Evolutionary conservation across 2,329 filamentous ascomycete genomes (phyloP), one percentile per base, ranked within the genome.

Genomic region (Colletotrichum costaricense): DNA sequence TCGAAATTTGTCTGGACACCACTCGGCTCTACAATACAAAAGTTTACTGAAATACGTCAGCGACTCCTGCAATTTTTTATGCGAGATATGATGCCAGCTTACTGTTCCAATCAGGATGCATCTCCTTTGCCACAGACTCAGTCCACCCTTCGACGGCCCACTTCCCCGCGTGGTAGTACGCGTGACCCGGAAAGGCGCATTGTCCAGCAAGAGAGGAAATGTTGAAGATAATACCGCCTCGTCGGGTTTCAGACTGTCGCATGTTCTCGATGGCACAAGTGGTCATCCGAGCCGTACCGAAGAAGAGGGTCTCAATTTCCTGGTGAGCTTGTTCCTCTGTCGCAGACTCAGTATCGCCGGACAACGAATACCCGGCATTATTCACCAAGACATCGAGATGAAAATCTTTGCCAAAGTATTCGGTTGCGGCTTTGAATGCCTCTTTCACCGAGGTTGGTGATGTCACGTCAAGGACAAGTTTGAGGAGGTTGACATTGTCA

Each of bases 391-490:
- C 76, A 46, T 83, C 81, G 54, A 82, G 66, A 16, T 79, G 77
- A 4, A 73, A 73, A 26, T 6, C 68, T 42, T 76, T 62, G 65
- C 83, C 82, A 38, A 85, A 84, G 7, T 79, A 66, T 1, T 74
- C 67, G 2, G 81, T 78, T 1, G 84, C 78, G 0, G 77, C 74
- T 0, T 68, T 33, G 16, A 88, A 75, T 0, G 84, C 84, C 1
- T 67, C 64, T 9, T 81, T 75, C 69, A 88, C 82, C 1, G 82
- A 81, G 0, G 64, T 26, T 0, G 75, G 73, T 0, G 82, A 87
- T 0, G 85, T 88, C 2, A 89, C 87, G 68, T 89, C 87, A 2
- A 89, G 79, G 0, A 79, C 76, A 2, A 88, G 77, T 73, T 86
- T 87, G 73, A 88, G 81, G 35, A 88, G 78, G 62, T 81, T 82